Evolutionary conservation across 2,329 filamentous ascomycete genomes (phyloP).

Genomic region (Alternaria sp.): DNA sequence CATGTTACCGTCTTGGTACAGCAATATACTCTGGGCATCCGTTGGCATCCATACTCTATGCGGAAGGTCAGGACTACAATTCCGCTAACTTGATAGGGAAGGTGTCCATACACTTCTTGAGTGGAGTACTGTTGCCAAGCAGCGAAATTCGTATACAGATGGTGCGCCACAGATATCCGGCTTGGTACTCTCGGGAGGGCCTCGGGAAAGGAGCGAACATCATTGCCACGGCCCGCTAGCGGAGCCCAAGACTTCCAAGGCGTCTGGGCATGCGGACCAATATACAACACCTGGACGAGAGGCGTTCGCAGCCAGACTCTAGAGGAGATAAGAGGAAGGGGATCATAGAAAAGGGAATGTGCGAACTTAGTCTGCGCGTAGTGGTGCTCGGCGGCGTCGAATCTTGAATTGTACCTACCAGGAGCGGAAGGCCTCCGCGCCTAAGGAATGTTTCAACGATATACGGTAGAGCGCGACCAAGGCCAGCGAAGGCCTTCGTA

Average conservation of each 20-base stretch:
- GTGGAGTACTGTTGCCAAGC: slow-evolving; percentile 2
- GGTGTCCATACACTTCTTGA: slow-evolving; percentile 1
- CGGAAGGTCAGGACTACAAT: slow-evolving; percentile 12
- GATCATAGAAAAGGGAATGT: slow-evolving; percentile 2
- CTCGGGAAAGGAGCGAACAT: background rate
- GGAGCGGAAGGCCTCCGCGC: background rate
- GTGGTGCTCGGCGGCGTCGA: slow-evolving; percentile 3
- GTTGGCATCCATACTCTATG: slow-evolving; percentile 18
- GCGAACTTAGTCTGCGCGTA: background rate
- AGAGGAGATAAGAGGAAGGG: slow-evolving; percentile 3
- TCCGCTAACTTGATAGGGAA: slow-evolving; percentile 11
- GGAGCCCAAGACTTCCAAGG: background rate
- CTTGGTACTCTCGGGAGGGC: background rate
- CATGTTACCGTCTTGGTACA: slow-evolving; percentile 14
- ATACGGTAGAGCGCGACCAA: background rate
- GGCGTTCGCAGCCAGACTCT: background rate
- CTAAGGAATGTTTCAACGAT: background rate
- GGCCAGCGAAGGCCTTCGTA: background rate
- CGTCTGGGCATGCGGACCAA: slow-evolving; percentile 3
- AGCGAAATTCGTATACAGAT: background rate
- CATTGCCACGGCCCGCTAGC: background rate
- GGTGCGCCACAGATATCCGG: background rate
- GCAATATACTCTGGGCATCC: slow-evolving; percentile 9
- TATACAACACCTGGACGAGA: background rate
- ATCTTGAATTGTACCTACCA: background rate